These are phyloP conservation scores for Tremellales sp. DNA, from an alignment of 1,284 basidiomycete genomes.

Conservation along the genomic window DNA sequence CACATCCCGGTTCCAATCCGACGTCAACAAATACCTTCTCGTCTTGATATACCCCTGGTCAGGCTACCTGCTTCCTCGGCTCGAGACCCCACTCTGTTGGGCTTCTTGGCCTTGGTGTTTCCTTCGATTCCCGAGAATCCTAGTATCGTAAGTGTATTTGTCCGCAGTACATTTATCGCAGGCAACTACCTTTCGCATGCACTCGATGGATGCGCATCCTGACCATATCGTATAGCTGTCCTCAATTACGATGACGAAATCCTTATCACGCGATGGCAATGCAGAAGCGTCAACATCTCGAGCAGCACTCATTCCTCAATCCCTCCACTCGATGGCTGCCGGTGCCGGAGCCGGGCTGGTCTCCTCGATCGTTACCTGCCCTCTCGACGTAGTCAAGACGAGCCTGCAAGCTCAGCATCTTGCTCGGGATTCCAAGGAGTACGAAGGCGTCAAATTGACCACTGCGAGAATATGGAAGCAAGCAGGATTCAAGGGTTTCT, in stretches of 20 bases:
- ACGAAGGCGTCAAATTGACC: slow-evolving; percentile 74
- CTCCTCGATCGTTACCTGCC: slow-evolving; percentile 90
- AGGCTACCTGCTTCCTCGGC: too few relatives aligned
- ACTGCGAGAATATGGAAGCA: slow-evolving; percentile 65
- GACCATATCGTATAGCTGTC: too few relatives aligned
- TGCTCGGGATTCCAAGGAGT: slow-evolving; percentile 62
- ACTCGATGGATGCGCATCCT: too few relatives aligned
- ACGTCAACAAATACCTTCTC: too few relatives aligned
- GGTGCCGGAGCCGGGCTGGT: slow-evolving; percentile 71
- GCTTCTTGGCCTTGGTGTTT: too few relatives aligned
- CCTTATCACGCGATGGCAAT: slow-evolving; percentile 31
- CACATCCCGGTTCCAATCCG: too few relatives aligned
- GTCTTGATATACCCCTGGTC: too few relatives aligned
- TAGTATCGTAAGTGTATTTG: too few relatives aligned
- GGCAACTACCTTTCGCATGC: too few relatives aligned
- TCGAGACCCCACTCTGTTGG: too few relatives aligned
- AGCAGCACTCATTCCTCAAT: slow-evolving; percentile 25
- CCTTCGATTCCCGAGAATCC: too few relatives aligned
- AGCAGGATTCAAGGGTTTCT: slow-evolving; percentile 79
- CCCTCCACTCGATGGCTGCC: slow-evolving; percentile 50
- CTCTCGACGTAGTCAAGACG: slow-evolving; percentile 96
- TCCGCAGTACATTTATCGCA: too few relatives aligned
- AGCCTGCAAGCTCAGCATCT: slow-evolving; percentile 85
- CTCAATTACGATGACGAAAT: slow-evolving; percentile 14
- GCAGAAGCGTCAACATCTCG: slow-evolving; percentile 27